phyloP scores from a whole-genome alignment of 768 basidiomycete genomes.

The Podaxis rugospora region DNA sequence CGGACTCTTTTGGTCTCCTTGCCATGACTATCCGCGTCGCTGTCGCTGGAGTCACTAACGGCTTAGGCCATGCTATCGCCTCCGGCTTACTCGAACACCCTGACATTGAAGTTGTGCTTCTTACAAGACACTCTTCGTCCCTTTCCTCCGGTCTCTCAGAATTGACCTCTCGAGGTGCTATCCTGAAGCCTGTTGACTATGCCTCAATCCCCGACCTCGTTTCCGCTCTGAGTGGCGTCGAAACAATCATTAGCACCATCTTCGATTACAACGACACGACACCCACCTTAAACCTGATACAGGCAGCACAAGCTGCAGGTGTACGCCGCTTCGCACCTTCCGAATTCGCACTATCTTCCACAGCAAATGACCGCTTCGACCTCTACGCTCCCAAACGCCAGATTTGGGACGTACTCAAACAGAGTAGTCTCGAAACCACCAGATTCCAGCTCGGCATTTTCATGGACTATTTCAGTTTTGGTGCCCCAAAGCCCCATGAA shows the following conservation, averaged over 20 bases:
- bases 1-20: not conserved
- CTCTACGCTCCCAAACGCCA: not conserved
- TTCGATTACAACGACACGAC: not conserved
- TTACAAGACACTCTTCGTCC: not conserved
- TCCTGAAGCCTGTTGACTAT: not conserved
- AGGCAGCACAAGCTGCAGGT: not conserved
- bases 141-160: not conserved
- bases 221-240: not conserved
- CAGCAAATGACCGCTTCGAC: not conserved
- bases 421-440: not conserved
- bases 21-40: not conserved
- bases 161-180: not conserved
- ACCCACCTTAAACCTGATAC: not conserved
- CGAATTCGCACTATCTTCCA: not conserved
- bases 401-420: not conserved
- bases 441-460: not conserved
- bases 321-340: not conserved
- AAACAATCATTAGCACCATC: not conserved
- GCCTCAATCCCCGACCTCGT: not conserved
- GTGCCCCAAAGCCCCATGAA: not conserved
- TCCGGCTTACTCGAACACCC: not conserved
- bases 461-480: not conserved
- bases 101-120: not conserved
- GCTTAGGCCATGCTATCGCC: constrained; percentile 6
- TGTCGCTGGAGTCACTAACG: constrained; percentile 5